Base-by-base conservation (phyloP, 2,329 filamentous ascomycete species). In the Endoconidiophora polonica region DNA sequence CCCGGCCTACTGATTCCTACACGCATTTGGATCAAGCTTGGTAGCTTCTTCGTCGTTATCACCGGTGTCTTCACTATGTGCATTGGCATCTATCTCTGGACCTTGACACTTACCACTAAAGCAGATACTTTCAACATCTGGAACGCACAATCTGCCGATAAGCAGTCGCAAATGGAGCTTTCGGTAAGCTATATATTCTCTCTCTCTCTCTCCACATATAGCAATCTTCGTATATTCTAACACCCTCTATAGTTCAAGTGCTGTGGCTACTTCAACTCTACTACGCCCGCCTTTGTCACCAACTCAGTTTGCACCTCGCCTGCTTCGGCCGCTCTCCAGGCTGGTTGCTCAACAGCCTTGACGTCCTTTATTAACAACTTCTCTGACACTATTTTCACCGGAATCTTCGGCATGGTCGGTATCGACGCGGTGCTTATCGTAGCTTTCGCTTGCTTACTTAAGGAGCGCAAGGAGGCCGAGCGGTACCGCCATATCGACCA, bases 401-500 rank as follows among this genome's bases (percentile, higher is more conserved):
- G 77, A 22, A 71, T 83, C 49, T 91, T 91, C 61, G 85, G 83
- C 54, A 78, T 90, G 62, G 83, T 88, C 54, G 83, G 72, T 51
- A 62, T 86, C 55, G 79, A 87, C 59, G 73, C 73, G 40, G 59
- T 85, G 47, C 68, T 90, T 45, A 66, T 90, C 56, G 67, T 90
- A 50, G 75, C 77, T 56, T 78, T 81, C 10, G 79, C 81, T 26
- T 86, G 86, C 65, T 70, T 91, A 42, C 70, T 86, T 58, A 88
- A 87, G 71, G 80, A 86, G 58, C 78, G 84, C 60, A 83, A 82
- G 65, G 85, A 91, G 68, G 76, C 77, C 59, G 79, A 83, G 64
- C 73, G 85, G 53, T 91, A 86, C 67, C 76, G 78, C 53, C 73
- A 83, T 60, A 88, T 91, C 59, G 84, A 90, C 60, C 78, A 86